Evolutionary conservation across 2,329 filamentous ascomycete genomes (phyloP), one percentile per base, ranked within the genome.

Genomic region (Cordyceps pruinosa): DNA sequence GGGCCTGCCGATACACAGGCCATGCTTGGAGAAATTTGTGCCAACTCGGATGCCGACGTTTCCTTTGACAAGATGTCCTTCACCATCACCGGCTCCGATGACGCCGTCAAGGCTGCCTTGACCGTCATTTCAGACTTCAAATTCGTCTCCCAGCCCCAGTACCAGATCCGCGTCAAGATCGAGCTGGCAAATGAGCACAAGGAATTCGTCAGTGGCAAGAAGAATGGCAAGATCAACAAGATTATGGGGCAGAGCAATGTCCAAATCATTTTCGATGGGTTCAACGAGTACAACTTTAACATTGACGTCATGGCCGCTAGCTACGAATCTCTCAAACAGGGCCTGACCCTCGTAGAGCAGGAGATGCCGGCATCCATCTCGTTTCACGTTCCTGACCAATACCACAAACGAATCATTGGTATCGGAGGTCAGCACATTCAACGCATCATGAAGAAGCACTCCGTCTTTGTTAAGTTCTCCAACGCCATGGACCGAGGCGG

Each of bases 141-240:
- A 42, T 96, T 97, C 66, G 89, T 95, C 59, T 87, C 87, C 62
- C 88, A 91, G 65, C 85, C 88, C 42, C 89, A 90, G 63, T 96
- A 95, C 67, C 92, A 95, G 70, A 95, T 99, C 70, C 86, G 92
- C 57, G 93, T 99, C 69, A 97, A 97, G 78, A 96, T 99, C 61
- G 94, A 99, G 77, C 86, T 99, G 57, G 94, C 94, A 67, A 97
- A 97, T 68, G 94, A 99, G 75, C 94, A 99, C 78, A 99, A 99
- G 73, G 94, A 99, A 69, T 99, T 99, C 70, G 94, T 99, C 58
- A 97, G 92, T 65, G 94, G 94, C 65, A 99, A 99, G 80, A 99
- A 99, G 79, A 99, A 99, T 66, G 94, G 94, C 73, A 99, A 99
- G 77, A 99, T 99, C 74, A 99, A 99, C 80, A 99, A 99, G 80